phyloP scores from a whole-genome alignment of 179 eudicot genomes.

The Carnegiea gigantea region DNA sequence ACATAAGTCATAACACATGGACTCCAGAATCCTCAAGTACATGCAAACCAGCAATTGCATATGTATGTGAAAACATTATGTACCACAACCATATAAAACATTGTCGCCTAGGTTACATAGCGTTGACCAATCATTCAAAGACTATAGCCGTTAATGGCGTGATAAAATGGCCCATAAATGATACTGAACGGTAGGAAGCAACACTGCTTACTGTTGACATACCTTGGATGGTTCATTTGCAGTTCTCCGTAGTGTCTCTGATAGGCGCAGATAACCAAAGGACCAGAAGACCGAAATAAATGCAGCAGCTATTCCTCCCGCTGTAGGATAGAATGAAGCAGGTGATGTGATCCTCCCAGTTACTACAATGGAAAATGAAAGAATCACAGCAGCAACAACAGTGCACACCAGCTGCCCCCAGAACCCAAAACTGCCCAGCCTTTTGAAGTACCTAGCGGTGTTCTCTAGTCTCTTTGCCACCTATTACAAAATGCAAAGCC shows the following conservation, averaged over 20 bases:
- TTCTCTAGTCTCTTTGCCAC: constrained; percentile 77
- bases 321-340: constrained; percentile 74
- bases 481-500: constrained; percentile 32
- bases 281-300: constrained; percentile 89
- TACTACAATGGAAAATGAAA: constrained; percentile 72
- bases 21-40: background rate
- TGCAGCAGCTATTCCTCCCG: constrained; percentile 84
- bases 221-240: constrained; percentile 95
- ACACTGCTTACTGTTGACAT: background rate
- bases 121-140: background rate
- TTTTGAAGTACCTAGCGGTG: constrained; percentile 84
- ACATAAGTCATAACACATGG: background rate
- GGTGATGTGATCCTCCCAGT: constrained; percentile 87
- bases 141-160: background rate
- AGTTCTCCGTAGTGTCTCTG: constrained; percentile 72
- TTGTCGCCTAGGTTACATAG: background rate
- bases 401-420: constrained; percentile 94
- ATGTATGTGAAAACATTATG: background rate
- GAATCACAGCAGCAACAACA: constrained; percentile 77
- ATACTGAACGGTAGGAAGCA: background rate
- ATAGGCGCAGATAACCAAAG: constrained; percentile 80
- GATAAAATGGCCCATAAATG: background rate
- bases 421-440: constrained; percentile 84
- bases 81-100: background rate
- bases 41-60: background rate